phyloP scores from a whole-genome alignment of 345 rosid genomes.

The Eucalyptus erythrocorys region DNA sequence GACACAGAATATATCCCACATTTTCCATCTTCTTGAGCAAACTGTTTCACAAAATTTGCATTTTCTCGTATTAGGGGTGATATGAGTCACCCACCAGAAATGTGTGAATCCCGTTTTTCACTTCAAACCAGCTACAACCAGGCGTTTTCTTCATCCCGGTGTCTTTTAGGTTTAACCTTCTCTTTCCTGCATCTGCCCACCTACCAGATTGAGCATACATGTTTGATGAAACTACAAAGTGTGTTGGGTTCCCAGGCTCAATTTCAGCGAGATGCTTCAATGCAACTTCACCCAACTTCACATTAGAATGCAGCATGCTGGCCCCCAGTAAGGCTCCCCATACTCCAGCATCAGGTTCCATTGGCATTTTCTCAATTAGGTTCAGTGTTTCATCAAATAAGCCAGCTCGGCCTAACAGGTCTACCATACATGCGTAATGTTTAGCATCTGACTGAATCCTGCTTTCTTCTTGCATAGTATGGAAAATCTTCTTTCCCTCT shows the following conservation, averaged over 20 bases:
- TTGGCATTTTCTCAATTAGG: conserved; percentile 31
- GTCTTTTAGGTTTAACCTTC: conserved; percentile 17
- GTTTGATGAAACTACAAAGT: conserved; percentile 18
- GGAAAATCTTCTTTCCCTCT: conserved; percentile 36
- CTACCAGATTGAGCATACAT: conserved; percentile 23
- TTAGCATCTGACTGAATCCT: conserved; percentile 18
- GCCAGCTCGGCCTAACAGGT: conserved; percentile 54
- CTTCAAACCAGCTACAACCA: conserved; percentile 47
- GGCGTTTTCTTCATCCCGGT: conserved; percentile 20
- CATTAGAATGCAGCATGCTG: conserved; percentile 39
- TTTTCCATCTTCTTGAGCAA: not conserved
- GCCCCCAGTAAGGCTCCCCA: conserved; percentile 58
- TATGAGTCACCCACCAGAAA: not conserved
- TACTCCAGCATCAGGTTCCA: conserved; percentile 43
- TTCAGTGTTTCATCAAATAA: conserved; percentile 29
- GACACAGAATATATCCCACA: not conserved
- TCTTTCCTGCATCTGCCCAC: conserved; percentile 24
- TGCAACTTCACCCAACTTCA: conserved; percentile 35
- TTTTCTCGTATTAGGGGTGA: not conserved
- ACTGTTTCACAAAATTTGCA: not conserved
- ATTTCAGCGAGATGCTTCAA: conserved; percentile 32
- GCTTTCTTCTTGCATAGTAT: conserved; percentile 25
- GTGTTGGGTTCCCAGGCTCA: conserved; percentile 40
- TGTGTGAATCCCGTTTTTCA: not conserved
- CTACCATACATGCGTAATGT: conserved; percentile 58